Evolutionary conservation across 495 filamentous ascomycete genomes (phyloP).

Genomic region (Letharia columbiana): DNA sequence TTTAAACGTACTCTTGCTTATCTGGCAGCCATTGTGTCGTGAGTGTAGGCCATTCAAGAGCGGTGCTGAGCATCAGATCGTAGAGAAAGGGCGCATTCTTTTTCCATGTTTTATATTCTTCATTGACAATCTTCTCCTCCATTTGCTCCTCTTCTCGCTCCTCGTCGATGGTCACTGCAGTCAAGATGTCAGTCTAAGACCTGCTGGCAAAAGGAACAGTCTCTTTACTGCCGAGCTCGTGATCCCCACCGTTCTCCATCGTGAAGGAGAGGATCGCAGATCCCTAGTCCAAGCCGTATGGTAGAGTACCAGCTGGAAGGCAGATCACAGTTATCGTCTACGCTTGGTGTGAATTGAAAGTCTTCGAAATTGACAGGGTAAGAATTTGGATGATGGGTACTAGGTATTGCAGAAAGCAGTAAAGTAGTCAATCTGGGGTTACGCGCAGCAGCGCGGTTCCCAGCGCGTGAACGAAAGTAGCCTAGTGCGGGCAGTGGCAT

Average conservation of each 20-base stretch:
- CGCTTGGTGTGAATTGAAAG: neutral
- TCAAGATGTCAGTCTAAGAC: neutral
- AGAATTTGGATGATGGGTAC: neutral
- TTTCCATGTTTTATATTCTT: conserved; percentile 99
- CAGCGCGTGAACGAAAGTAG: conserved; percentile 1
- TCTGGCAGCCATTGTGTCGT: conserved; percentile 98
- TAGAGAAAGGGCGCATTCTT: conserved; percentile 99
- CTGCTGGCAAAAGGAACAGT: neutral
- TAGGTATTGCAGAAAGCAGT: neutral
- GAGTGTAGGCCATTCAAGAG: conserved; percentile 94
- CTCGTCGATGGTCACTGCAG: conserved; percentile 38
- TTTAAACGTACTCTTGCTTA: conserved; percentile 60
- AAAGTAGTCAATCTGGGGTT: conserved; percentile 1
- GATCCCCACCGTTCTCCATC: conserved; percentile 22
- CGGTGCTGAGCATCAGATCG: conserved; percentile 88
- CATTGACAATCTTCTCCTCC: conserved; percentile 83
- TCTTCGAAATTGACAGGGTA: neutral
- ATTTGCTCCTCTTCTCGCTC: conserved; percentile 65
- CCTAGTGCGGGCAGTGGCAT: conserved; percentile 10
- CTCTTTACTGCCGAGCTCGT: conserved; percentile 17
- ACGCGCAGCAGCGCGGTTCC: conserved; percentile 14
- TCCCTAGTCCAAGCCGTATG: neutral
- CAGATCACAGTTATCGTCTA: neutral
- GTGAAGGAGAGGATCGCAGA: neutral
- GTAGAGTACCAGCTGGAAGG: neutral